Base-by-base conservation (phyloP, 345 rosid genomes). In the Alliaria petiolata region DNA sequence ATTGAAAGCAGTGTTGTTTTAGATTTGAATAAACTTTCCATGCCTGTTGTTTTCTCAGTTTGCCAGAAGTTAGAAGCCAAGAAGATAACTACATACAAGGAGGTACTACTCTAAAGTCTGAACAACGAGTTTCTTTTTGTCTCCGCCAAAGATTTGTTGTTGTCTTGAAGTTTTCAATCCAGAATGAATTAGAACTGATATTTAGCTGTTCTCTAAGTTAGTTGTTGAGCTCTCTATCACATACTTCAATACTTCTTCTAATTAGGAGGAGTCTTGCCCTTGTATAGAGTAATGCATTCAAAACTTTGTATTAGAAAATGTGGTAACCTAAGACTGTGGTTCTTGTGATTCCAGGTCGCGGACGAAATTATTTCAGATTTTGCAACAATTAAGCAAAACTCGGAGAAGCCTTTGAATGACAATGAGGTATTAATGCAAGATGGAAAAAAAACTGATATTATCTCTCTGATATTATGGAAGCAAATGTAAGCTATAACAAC, bases 11-110 rank as follows among this genome's bases (percentile, higher is more conserved):
- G 34, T 62, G 5, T 34, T 67, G 31, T 56, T 55, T 19, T 51
- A 40, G 39, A 13, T 46, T 44, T 54, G 12, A 4, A 20, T 17
- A 38, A 39, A 19, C 6, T 34, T 62, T 42, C 15, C 28, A 4
- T 44, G 15, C 52, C 5, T 42, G 25, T 69, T 51, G 62, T 56
- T 70, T 57, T 55, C 34, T 56, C 75, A 75, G 85, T 82, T 75
- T 80, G 83, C 65, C 82, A 80, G 72, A 82, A 67, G 71, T 45
- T 82, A 78, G 83, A 80, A 81, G 80, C 82, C 13, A 80, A 80
- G 82, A 81, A 79, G 62, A 80, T 71, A 11, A 75, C 83, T 54
- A 77, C 83, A 17, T 82, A 80, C 51, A 73, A 74, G 36, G 85
- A 82, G 83, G 85, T 82, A 72, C 0, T 19, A 39, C 55, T 19